These are phyloP conservation scores for Hansenula sp. DNA, from an alignment of 1,139 yeast genomes.

Conservation along the genomic window DNA sequence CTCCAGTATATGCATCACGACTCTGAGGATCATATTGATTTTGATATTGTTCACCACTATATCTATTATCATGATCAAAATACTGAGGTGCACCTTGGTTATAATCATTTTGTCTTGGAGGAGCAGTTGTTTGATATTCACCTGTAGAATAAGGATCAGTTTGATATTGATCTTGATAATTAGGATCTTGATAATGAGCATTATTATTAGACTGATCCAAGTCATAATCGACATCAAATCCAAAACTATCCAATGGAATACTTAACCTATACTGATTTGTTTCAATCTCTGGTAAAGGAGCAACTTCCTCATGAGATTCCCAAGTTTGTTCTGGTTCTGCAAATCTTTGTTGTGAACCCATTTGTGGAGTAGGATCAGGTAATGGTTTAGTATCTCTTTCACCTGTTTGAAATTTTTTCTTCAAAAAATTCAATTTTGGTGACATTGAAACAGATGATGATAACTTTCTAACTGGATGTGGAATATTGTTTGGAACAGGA, in stretches of 20 bases:
- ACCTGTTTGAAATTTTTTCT: constrained; percentile 9
- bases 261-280: constrained; percentile 23
- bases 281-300: constrained; percentile 21
- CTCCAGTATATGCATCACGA: neutral
- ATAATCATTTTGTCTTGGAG: neutral
- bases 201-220: too few relatives aligned
- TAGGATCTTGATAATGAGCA: neutral
- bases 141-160: neutral
- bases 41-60: neutral
- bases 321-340: neutral
- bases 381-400: neutral
- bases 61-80: neutral
- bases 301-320: constrained; percentile 9
- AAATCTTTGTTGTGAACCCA: neutral
- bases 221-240: constrained; percentile 9
- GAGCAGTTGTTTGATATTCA: constrained; percentile 1
- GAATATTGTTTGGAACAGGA: neutral
- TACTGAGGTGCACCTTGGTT: neutral
- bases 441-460: neutral
- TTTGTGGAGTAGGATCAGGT: constrained; percentile 5
- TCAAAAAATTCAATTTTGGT: constrained; percentile 1
- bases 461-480: neutral
- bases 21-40: neutral
- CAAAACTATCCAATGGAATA: constrained; percentile 21
- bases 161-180: neutral